Conservation (phyloP, 2,329 filamentous ascomycete genomes). For the Phaeosphaeria sp. region DNA sequence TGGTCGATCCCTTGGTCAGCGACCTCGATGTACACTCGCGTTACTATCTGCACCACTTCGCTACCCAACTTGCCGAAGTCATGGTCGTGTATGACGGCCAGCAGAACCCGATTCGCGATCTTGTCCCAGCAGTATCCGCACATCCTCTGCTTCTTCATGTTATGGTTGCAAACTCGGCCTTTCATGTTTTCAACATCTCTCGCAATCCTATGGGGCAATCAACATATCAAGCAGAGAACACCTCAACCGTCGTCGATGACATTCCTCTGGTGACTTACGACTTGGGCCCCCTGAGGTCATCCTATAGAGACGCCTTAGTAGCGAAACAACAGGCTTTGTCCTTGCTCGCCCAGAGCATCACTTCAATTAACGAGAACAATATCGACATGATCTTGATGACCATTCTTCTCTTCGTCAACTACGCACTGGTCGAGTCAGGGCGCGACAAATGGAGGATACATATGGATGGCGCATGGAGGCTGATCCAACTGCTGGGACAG, state of each 20-base stretch:
- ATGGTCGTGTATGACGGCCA: constrained; percentile 58
- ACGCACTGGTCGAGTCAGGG: constrained; percentile 60
- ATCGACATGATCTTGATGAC: constrained; percentile 55
- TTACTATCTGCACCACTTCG: constrained; percentile 58
- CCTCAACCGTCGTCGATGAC: constrained; percentile 36
- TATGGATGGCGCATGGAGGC: constrained; percentile 58
- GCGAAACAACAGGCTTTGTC: constrained; percentile 58
- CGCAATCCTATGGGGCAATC: constrained; percentile 44
- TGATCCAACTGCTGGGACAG: constrained; percentile 51
- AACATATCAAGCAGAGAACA: constrained; percentile 37
- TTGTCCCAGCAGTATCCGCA: constrained; percentile 54
- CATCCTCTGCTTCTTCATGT: constrained; percentile 56
- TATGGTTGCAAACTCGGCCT: constrained; percentile 57
- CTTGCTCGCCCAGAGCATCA: constrained; percentile 47
- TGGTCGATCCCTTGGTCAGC: constrained; percentile 64
- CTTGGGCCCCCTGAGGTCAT: constrained; percentile 41
- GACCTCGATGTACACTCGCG: constrained; percentile 57
- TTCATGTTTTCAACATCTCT: constrained; percentile 53
- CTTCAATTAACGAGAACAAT: constrained; percentile 35
- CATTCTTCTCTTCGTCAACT: constrained; percentile 58
- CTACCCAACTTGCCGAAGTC: constrained; percentile 61
- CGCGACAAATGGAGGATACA: constrained; percentile 60
- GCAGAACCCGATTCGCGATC: constrained; percentile 57
- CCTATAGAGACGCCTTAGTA: constrained; percentile 48
- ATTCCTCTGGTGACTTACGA: constrained; percentile 47